A percentile compares a stretch with the other conserved stretches of the same genome.
Conservation (phyloP, 768 basidiomycete genomes). For the Terana coerulea region DNA sequence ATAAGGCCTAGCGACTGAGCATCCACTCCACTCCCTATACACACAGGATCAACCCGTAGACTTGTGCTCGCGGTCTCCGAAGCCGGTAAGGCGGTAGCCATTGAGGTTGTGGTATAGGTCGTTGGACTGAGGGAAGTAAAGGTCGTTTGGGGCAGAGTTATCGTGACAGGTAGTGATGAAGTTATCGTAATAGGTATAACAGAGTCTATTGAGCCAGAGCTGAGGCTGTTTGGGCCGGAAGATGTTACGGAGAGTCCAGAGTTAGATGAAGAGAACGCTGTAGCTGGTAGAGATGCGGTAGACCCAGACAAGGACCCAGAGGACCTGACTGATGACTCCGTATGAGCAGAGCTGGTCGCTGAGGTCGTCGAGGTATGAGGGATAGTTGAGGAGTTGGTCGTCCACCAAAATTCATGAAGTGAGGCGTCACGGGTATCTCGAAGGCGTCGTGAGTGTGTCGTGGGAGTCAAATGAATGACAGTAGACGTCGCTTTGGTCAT, state of each 20-base stretch:
- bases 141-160: slow-evolving; percentile 38
- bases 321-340: neutral
- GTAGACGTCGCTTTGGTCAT: slow-evolving; percentile 17
- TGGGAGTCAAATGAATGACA: slow-evolving; percentile 21
- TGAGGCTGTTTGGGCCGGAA: neutral
- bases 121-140: slow-evolving; percentile 39
- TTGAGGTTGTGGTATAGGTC: slow-evolving; percentile 21
- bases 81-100: slow-evolving; percentile 16
- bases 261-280: neutral
- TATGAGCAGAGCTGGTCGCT: neutral
- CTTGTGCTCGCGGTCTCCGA: slow-evolving; percentile 13
- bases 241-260: slow-evolving; percentile 1
- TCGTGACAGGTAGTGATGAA: slow-evolving; percentile 33
- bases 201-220: neutral
- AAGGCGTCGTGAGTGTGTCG: slow-evolving; percentile 26
- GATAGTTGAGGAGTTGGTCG: slow-evolving; percentile 18
- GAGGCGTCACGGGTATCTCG: slow-evolving; percentile 12
- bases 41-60: slow-evolving; percentile 37
- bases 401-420: slow-evolving; percentile 19
- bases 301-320: slow-evolving; percentile 18
- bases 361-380: neutral
- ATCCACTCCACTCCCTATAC: slow-evolving; percentile 65
- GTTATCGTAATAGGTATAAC: slow-evolving; percentile 32
- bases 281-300: neutral
- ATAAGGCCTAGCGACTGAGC: slow-evolving; percentile 58